These are phyloP conservation scores for Erythrophleum fordii DNA, from an alignment of 306 rosid genomes.

Conservation along the genomic window DNA sequence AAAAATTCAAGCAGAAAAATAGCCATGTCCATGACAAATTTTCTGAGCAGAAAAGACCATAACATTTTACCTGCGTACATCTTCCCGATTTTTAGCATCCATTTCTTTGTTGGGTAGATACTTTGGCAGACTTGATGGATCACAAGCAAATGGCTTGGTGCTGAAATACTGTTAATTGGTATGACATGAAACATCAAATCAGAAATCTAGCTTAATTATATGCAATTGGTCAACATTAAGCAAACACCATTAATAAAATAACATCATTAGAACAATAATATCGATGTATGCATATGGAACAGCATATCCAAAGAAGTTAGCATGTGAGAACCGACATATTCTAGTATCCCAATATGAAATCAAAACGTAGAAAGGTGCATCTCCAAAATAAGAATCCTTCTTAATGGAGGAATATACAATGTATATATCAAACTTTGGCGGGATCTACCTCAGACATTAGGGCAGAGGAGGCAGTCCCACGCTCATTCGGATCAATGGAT, in stretches of 20 bases:
- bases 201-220: constrained; percentile 26
- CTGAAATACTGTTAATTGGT: constrained; percentile 70
- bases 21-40: neutral
- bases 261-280: neutral
- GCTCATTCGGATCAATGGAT: constrained; percentile 67
- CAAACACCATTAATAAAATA: constrained; percentile 12
- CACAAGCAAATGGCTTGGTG: constrained; percentile 81
- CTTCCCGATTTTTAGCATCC: constrained; percentile 80
- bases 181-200: constrained; percentile 21
- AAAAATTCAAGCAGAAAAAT: neutral
- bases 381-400: neutral
- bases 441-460: constrained; percentile 77
- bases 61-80: constrained; percentile 57
- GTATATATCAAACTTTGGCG: neutral
- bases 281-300: neutral
- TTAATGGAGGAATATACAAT: neutral
- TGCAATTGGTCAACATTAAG: neutral
- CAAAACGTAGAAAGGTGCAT: neutral
- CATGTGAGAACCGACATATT: neutral
- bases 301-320: neutral
- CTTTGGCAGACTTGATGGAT: constrained; percentile 80
- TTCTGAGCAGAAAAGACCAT: constrained; percentile 1
- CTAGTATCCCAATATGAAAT: neutral
- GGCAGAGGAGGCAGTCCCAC: constrained; percentile 94
- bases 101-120: constrained; percentile 95